Base-by-base conservation (phyloP, 192 early-diverging fungal species). In the Obelidium mucronatum region DNA sequence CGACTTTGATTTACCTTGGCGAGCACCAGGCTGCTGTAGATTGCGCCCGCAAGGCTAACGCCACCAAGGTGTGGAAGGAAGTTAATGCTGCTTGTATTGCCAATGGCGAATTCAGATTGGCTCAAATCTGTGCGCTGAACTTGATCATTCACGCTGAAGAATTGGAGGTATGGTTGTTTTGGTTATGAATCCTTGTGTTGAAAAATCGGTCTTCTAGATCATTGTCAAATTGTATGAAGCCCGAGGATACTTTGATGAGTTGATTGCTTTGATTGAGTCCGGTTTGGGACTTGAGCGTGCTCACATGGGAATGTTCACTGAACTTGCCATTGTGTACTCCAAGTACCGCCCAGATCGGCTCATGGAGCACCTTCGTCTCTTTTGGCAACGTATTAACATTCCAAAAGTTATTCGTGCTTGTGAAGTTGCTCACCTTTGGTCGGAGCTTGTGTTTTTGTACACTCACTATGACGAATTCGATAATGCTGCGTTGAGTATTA, bases 301-400 rank as follows among this genome's bases (percentile, higher is more conserved):
- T 8, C 98, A 99, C 78, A 99, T 99, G 98, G 98, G 98, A 63
- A 99, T 99, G 98, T 99, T 99, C 78, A 99, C 98, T 0, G 98
- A 99, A 85, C 86, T 99, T 51, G 96, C 96, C 4, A 94, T 99
- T 64, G 84, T 98, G 75, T 99, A 99, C 86, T 92, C 94, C 79
- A 98, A 96, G 81, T 97, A 99, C 89, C 88, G 89, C 22, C 92
- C 95, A 0, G 97, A 97, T 73, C 90, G 93, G 64, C 91, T 98
- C 84, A 96, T 97, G 93, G 96, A 98, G 78, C 98, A 99, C 71
- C 87, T 99, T 71, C 95, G 96, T 80, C 87, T 98, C 59, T 98
- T 96, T 84, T 96, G 94, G 90, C 93, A 94, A 65, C 94, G 98
- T 61, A 93, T 98, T 86, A 99, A 99, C 83, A 98, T 98, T 64